Conservation (phyloP, 352 stramenopile species). For the Globisporangium canariense region DNA sequence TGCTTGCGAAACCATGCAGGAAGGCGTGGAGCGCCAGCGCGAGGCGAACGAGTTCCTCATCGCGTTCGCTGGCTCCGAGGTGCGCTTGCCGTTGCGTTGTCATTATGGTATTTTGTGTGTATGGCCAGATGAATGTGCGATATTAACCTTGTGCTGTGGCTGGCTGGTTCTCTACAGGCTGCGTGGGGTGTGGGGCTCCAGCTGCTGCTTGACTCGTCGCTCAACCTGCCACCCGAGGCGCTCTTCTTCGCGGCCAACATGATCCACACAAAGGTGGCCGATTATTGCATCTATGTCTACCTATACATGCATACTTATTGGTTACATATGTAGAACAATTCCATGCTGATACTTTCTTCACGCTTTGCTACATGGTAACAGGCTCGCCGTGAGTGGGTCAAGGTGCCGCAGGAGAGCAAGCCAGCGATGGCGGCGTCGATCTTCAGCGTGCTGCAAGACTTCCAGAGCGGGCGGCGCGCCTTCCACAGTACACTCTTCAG, state of each 20-base stretch:
- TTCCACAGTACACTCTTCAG: slow-evolving; percentile 38
- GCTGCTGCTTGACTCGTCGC: slow-evolving; percentile 45
- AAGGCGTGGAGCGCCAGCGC: slow-evolving; percentile 55
- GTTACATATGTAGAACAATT: too few species aligned
- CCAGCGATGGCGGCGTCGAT: slow-evolving; percentile 34
- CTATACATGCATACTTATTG: too few species aligned
- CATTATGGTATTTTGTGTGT: not conserved
- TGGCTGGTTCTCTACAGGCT: slow-evolving; percentile 13
- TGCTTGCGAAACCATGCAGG: slow-evolving; percentile 21
- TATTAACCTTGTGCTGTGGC: not conserved
- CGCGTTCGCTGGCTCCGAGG: slow-evolving; percentile 46
- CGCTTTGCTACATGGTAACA: slow-evolving; percentile 2
- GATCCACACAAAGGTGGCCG: slow-evolving; percentile 55
- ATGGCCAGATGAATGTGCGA: not conserved
- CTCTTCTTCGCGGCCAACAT: slow-evolving; percentile 81
- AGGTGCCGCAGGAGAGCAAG: slow-evolving; percentile 33
- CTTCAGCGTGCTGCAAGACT: slow-evolving; percentile 32
- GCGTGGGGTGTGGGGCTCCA: slow-evolving; percentile 51
- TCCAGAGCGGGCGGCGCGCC: slow-evolving; percentile 22
- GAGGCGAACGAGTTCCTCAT: slow-evolving; percentile 70
- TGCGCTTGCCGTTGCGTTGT: slow-evolving; percentile 11
- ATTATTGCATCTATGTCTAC: slow-evolving; percentile 3
- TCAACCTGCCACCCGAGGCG: slow-evolving; percentile 39
- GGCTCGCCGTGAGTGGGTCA: slow-evolving; percentile 58
- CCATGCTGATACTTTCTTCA: not conserved